Conservation (phyloP, 1,139 yeast species). For the Scheffersomyces insectosa region DNA sequence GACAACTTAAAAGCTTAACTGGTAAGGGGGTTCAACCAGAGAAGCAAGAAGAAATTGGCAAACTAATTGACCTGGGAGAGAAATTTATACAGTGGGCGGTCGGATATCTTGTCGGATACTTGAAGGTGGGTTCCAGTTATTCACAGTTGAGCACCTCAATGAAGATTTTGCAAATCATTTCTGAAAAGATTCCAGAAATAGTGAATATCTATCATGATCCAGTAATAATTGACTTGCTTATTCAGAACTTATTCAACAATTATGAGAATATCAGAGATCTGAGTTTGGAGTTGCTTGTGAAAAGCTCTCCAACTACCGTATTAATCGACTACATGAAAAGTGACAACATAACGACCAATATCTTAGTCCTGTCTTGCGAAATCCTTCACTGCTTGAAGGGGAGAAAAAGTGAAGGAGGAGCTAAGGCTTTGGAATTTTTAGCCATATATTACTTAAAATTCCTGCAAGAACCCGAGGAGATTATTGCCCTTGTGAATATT, state of each 20-base stretch:
- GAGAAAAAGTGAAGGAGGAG: constrained; percentile 80
- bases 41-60: constrained; percentile 6
- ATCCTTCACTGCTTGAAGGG: constrained; percentile 62
- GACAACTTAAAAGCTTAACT: constrained; percentile 44
- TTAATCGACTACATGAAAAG: constrained; percentile 2
- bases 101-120: constrained; percentile 35
- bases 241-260: constrained; percentile 65
- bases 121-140: constrained; percentile 71
- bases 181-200: constrained; percentile 15
- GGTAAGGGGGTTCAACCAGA: constrained; percentile 6
- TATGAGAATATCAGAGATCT: constrained; percentile 72
- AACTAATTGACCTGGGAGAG: constrained; percentile 26
- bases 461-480: constrained; percentile 13
- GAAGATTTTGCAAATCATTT: constrained; percentile 42
- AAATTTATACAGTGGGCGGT: constrained; percentile 48
- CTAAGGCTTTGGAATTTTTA: constrained; percentile 58
- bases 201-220: constrained; percentile 39
- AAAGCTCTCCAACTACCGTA: constrained; percentile 36
- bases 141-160: constrained; percentile 57
- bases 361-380: constrained; percentile 22
- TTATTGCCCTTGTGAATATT: constrained; percentile 26
- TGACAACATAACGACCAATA: constrained; percentile 3
- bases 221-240: constrained; percentile 43
- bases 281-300: constrained; percentile 49
- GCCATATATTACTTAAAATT: constrained; percentile 23